A percentile compares a stretch with the other conserved stretches of the same genome.
Evolutionary conservation across 1,284 basidiomycete genomes (phyloP).

Genomic region (Trichosporon sp.): DNA sequence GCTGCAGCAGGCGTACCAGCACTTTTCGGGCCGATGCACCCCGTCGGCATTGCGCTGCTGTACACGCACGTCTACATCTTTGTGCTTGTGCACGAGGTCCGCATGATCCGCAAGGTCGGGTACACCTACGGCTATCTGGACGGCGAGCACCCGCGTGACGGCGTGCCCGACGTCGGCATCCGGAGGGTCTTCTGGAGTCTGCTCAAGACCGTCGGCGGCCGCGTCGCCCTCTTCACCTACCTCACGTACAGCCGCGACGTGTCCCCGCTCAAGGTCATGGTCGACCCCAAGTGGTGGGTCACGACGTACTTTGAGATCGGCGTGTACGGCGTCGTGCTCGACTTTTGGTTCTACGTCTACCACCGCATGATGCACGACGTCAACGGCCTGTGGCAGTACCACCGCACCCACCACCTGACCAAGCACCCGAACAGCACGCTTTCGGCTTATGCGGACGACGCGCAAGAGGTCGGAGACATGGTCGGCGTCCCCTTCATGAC

Average conservation of each 20-base stretch:
- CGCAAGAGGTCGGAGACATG: slow-evolving; percentile 20
- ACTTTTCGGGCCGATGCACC: background rate
- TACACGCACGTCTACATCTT: slow-evolving; percentile 17
- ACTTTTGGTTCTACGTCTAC: slow-evolving; percentile 24
- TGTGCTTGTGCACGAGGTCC: slow-evolving; percentile 17
- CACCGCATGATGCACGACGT: slow-evolving; percentile 24
- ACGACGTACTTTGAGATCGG: slow-evolving; percentile 14
- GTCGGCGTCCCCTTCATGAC: slow-evolving; percentile 17
- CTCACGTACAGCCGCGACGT: slow-evolving; percentile 11
- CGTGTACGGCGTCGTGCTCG: slow-evolving; percentile 21
- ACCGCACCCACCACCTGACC: slow-evolving; percentile 24
- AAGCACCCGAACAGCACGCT: slow-evolving; percentile 26
- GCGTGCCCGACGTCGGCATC: slow-evolving; percentile 23
- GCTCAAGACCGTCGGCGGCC: slow-evolving; percentile 16
- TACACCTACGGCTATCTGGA: slow-evolving; percentile 17
- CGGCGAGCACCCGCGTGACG: slow-evolving; percentile 19
- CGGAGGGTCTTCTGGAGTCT: slow-evolving; percentile 8
- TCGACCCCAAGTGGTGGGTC: slow-evolving; percentile 17
- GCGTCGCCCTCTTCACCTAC: slow-evolving; percentile 9
- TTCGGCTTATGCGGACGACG: too few relatives aligned
- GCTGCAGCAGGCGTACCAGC: slow-evolving; percentile 16
- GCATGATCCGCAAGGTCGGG: slow-evolving; percentile 14
- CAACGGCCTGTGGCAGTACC: slow-evolving; percentile 22
- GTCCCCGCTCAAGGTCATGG: slow-evolving; percentile 2
- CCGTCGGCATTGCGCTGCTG: slow-evolving; percentile 13